Percentiles rank a stretch among this genome's conserved stretches.
phyloP scores from a whole-genome alignment of 2,329 filamentous ascomycete species.

The Sporothrix humicola region DNA sequence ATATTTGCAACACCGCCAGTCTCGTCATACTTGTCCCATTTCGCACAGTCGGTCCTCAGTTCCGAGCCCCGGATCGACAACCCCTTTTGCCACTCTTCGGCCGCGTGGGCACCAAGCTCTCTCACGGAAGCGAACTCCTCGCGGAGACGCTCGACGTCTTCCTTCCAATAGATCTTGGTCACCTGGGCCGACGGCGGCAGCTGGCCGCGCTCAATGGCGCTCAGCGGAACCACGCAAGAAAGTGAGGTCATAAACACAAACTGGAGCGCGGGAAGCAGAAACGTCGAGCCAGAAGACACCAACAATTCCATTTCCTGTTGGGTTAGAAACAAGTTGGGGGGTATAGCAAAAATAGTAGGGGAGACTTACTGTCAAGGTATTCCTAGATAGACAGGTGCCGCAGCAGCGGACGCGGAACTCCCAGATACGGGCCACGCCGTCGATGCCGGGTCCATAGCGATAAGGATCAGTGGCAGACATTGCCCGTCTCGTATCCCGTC shows the following conservation, averaged over 20 bases:
- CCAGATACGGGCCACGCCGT: constrained; percentile 70
- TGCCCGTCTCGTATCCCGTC: constrained; percentile 41
- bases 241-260: constrained; percentile 69
- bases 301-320: constrained; percentile 73
- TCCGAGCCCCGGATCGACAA: constrained; percentile 67
- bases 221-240: constrained; percentile 63
- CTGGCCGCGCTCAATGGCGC: constrained; percentile 58
- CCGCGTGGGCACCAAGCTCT: constrained; percentile 68
- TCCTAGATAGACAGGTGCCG: constrained; percentile 65
- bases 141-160: constrained; percentile 67
- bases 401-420: constrained; percentile 72
- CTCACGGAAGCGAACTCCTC: constrained; percentile 68
- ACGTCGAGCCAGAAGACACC: constrained; percentile 62
- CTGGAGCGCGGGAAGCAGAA: constrained; percentile 70
- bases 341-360: not conserved
- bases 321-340: not conserved
- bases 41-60: constrained; percentile 63
- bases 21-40: constrained; percentile 76
- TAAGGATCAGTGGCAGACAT: constrained; percentile 51
- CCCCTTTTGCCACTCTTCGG: constrained; percentile 81
- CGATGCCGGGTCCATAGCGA: constrained; percentile 65
- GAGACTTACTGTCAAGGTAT: constrained; percentile 67
- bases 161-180: constrained; percentile 69
- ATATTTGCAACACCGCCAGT: constrained; percentile 52
- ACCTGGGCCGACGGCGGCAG: constrained; percentile 56